These are phyloP conservation scores for Phytophthora cactorum DNA, from an alignment of 352 stramenopile species.

Conservation along the genomic window DNA sequence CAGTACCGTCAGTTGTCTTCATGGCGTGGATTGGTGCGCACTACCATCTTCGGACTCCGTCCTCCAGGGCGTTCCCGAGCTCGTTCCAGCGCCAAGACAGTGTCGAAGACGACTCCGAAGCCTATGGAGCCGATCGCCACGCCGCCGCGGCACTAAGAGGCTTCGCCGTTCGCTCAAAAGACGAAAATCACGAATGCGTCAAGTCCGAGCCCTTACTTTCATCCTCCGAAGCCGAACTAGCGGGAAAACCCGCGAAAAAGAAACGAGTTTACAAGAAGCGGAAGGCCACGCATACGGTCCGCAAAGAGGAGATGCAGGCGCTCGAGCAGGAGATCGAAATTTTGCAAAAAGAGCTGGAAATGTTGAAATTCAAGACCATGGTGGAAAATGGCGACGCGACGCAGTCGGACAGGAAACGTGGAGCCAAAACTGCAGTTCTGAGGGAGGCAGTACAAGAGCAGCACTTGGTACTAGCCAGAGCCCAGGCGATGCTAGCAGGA, in stretches of 20 bases:
- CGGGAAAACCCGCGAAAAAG: conserved; percentile 24
- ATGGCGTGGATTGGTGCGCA: conserved; percentile 31
- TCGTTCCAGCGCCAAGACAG: conserved; percentile 27
- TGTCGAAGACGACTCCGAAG: conserved; percentile 21
- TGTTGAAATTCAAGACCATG: conserved; percentile 42
- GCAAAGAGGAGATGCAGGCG: conserved; percentile 50
- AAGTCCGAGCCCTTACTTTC: conserved; percentile 2
- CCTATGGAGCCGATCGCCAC: conserved; percentile 30
- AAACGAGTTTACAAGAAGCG: conserved; percentile 49
- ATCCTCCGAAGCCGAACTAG: background rate
- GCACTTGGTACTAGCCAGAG: conserved; percentile 41
- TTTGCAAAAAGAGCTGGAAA: conserved; percentile 42
- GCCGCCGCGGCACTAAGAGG: conserved; percentile 29
- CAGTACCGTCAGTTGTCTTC: background rate
- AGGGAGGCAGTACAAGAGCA: conserved; percentile 43
- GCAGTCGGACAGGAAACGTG: conserved; percentile 21
- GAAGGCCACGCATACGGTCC: conserved; percentile 50
- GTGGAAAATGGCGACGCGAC: conserved; percentile 22
- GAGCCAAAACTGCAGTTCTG: conserved; percentile 20
- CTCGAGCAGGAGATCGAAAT: conserved; percentile 36
- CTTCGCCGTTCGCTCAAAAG: conserved; percentile 23
- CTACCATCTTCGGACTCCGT: background rate
- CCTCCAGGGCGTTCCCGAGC: conserved; percentile 8
- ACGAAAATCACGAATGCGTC: conserved; percentile 9
- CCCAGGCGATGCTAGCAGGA: conserved; percentile 36